Base-by-base conservation (phyloP, 352 stramenopile genomes). In the Stephanocyclus meneghinianus region DNA sequence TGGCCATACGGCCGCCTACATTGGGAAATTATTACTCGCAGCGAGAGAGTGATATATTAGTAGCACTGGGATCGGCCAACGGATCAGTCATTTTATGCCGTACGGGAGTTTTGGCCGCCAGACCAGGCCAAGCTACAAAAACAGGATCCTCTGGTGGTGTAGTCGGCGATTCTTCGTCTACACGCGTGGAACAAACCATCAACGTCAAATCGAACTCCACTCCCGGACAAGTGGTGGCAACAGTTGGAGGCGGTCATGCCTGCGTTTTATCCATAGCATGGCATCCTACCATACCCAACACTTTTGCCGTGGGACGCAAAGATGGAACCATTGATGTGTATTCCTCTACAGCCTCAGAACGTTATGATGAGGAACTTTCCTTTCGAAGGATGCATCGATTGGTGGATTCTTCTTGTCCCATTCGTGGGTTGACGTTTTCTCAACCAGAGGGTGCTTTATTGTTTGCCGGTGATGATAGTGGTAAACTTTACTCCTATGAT, bases 261-360 rank as follows among this genome's bases (percentile, higher is more conserved):
- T 78, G 79, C 30, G 66, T 84, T 62, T 66, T 85, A 37, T 84
- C 73, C 13, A 73, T 91, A 71, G 56, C 51, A 1, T 89, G 65
- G 47, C 78, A 89, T 78, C 84, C 87, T 5, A 77, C 47, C 11
- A 73, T 81, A 61, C 69, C 66, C 18, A 76, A 85, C 66, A 72
- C 30, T 1, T 82, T 92, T 37, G 85, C 76, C 13, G 81, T 90
- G 0, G 87, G 87, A 50, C 62, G 86, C 75, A 84, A 86, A 64
- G 86, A 92, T 85, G 87, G 87, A 26, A 76, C 74, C 5, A 76
- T 91, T 40, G 87, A 91, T 55, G 78, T 91, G 55, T 81, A 83
- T 57, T 75, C 72, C 8, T 77, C 81, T 9, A 74, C 70, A 35
- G 56, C 65, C 35, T 29, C 30, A 29, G 60, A 74, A 13, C 68